Percentiles rank a stretch among this genome's conserved stretches.
These are phyloP conservation scores for Plasmopara muralis DNA, from an alignment of 352 stramenopile species.

Conservation along the genomic window DNA sequence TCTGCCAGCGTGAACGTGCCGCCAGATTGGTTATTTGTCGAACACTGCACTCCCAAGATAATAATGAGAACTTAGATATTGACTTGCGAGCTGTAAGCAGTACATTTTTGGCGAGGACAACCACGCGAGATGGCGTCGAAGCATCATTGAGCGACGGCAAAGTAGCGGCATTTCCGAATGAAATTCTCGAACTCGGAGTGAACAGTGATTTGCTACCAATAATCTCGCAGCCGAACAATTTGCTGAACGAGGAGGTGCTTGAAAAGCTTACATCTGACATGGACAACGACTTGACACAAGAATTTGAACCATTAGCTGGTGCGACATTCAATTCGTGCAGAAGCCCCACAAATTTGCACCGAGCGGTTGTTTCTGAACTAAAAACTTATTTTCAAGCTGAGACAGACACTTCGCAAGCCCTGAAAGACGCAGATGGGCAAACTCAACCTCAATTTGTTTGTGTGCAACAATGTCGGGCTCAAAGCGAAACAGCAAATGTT, in stretches of 20 bases:
- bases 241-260: conserved; percentile 41
- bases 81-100: neutral
- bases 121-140: neutral
- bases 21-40: conserved; percentile 26
- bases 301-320: conserved; percentile 19
- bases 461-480: neutral
- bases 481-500: too few relatives aligned
- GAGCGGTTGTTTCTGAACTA: conserved; percentile 40
- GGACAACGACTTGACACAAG: conserved; percentile 40
- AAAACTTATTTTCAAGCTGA: conserved; percentile 45
- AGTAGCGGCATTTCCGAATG: conserved; percentile 1
- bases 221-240: conserved; percentile 45
- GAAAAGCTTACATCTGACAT: conserved; percentile 61
- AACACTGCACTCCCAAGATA: conserved; percentile 4
- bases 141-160: conserved; percentile 3
- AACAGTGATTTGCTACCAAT: conserved; percentile 6
- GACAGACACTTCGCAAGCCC: neutral
- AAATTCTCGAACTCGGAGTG: neutral
- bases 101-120: neutral
- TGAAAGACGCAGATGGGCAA: too few relatives aligned
- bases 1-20: conserved; percentile 23
- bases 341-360: conserved; percentile 32
- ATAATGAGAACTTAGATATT: neutral
- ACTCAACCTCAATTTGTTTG: too few relatives aligned
- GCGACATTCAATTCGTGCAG: conserved; percentile 4